Evolutionary conservation across 2,329 filamentous ascomycete species (phyloP), one percentile per base, ranked within the genome.

Genomic region (Dactylellina haptotyla): DNA sequence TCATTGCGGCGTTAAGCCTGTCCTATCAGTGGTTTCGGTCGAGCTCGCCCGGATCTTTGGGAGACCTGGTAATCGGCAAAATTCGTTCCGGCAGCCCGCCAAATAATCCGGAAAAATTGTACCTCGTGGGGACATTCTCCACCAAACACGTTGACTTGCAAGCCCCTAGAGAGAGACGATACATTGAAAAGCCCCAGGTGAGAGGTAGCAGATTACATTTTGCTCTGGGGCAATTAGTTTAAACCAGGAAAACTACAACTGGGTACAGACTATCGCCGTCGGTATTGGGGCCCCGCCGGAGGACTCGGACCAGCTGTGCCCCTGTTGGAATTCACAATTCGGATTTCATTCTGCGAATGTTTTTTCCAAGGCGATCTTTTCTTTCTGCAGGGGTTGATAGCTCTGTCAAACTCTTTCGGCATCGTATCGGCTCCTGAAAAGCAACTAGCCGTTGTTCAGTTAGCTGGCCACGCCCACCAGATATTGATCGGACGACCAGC

Each of bases 11-110:
- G 14, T 64, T 25, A 20, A 8, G 20, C 18, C 20, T 41, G 25
- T 53, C 25, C 30, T 18, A 28, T 30, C 41, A 30, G 30, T 41
- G 41, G 41, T 14, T 46, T 56, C 39, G 51, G 43, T 58, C 59
- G 43, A 64, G 66, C 58, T 72, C 51, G 30, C 39, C 58, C 20
- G 54, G 54, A 48, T 61, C 59, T 72, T 64, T 59, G 34, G 51
- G 50, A 43, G 26, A 51, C 57, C 58, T 37, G 46, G 46, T 59
- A 59, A 39, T 59, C 69, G 69, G 69, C 54, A 73, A 73, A 73
- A 73, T 73, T 73, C 69, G 23, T 66, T 73, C 69, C 69, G 69
- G 69, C 37, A 66, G 45, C 41, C 69, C 56, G 69, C 69, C 45
- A 61, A 67, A 34, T 43, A 48, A 41, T 57, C 69, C 61, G 69